Base-by-base conservation (phyloP, 371 early-diverging fungal species). In the Thermomucor indicae-seudaticae region DNA sequence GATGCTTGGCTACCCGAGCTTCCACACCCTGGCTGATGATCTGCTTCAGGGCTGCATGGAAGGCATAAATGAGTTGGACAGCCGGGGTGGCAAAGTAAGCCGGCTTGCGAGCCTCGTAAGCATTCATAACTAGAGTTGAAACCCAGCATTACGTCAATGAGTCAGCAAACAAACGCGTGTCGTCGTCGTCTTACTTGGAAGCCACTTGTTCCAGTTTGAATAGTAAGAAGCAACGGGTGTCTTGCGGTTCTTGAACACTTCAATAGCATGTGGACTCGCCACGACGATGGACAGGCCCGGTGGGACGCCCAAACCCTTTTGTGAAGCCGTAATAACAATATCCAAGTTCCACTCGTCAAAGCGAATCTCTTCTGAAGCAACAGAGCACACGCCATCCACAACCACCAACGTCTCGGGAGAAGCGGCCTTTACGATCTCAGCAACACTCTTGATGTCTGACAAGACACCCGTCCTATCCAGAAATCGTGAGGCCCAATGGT, bases 21-120 rank as follows among this genome's bases (percentile, higher is more conserved):
- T 86, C 87, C 77, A 89, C 80, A 56, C 80, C 75, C 25, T 72
- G 74, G 40, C 78, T 70, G 34, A 84, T 77, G 44, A 96, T 78
- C 63, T 90, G 89, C 62, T 80, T 80, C 54, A 97, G 82, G 43
- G 91, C 85, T 19, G 83, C 79, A 62, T 92, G 78, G 38, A 97
- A 87, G 29, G 96, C 95, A 65, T 86, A 80, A 65, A 97, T 81
- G 51, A 90, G 80, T 77, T 95, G 95, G 39, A 97, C 98, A 41
- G 95, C 88, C 12, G 98, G 98, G n/a, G 98, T 97, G 51, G 94
- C 96, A 76, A 96, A 97, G 77, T 97, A 97, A 42, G 84, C 80
- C 25, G 92, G 89, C 58, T 89, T 86, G 58, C 95, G 87, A 6
- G 86, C 81, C 74, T 95, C 96, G 65, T 96, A 97, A 17, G 92